Evolutionary conservation across 2,329 filamentous ascomycete genomes (phyloP), one percentile per base, ranked within the genome.

Genomic region (Chaetomium globosum): DNA sequence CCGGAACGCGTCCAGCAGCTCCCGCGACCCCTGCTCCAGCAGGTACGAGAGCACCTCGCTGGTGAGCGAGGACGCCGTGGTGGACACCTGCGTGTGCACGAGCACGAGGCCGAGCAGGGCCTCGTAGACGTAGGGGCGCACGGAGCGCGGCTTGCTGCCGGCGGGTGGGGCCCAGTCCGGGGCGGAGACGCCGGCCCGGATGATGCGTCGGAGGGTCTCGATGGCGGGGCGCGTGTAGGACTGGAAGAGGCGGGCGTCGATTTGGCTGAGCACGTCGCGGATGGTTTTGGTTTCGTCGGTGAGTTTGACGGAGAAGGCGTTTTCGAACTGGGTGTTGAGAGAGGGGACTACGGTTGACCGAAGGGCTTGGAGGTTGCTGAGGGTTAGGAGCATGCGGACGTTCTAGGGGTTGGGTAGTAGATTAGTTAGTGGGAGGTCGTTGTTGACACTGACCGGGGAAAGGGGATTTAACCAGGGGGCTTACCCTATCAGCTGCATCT

Each of bases 261-360:
- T 97, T 75, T 98, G 93, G 19, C 86, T 85, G 13, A 98, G 87
- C 3, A 96, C 92, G 73, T 98, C 93, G 63, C 89, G 89, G 74
- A 99, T 94, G 0, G 91, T 95, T 76, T 94, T 94, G 63, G 89
- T 89, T 78, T 99, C 95, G 68, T 97, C 94, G 1, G 93, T 96
- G 66, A 99, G 85, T 74, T 96, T 96, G 68, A 98, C 92, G 1
- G 91, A 93, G 78, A 99, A 99, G 63, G 92, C 87, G 58, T 91
- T 93, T 75, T 99, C 95, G 73, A 98, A 99, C 74, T 95, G 90
- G 4, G 90, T 86, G 74, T 97, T 91, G n/a, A 99, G 85, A 71
- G 89, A 88, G 0, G 94, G 94, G 1, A 98, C 91, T 36, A 94
- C 86, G 68, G 95, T 88, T 28, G 87, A 84, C 65, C 92, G 90